Conservation (phyloP, 75 land plant species). For the Ceratopteris richardii region DNA sequence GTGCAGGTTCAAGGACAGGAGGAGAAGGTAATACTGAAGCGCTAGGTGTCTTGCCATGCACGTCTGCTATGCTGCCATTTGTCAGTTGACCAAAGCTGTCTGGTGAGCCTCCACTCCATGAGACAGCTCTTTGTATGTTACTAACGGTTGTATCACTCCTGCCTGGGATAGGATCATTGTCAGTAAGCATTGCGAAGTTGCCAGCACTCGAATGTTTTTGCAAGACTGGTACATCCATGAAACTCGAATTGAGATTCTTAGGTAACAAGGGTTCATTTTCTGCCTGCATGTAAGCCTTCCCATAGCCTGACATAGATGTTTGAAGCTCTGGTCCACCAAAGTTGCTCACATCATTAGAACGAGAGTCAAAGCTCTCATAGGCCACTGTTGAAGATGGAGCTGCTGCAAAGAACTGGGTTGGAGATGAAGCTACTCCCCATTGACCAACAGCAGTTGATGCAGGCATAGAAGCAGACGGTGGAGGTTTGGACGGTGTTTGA, state of each 20-base stretch:
- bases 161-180: neutral
- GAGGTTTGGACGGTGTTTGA: slow-evolving; percentile 28
- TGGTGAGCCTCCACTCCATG: slow-evolving; percentile 68
- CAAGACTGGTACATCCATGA: slow-evolving; percentile 17
- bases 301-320: neutral
- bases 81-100: slow-evolving; percentile 1
- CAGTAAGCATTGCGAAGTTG: slow-evolving; percentile 21
- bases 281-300: slow-evolving; percentile 11
- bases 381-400: slow-evolving; percentile 12
- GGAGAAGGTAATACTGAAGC: slow-evolving; percentile 20
- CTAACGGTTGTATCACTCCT: slow-evolving; percentile 24
- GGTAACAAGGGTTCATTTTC: slow-evolving; percentile 13
- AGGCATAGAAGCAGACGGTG: slow-evolving; percentile 55
- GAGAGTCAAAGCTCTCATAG: slow-evolving; percentile 6
- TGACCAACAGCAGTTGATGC: slow-evolving; percentile 22
- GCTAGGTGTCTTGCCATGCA: neutral
- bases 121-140: slow-evolving; percentile 51
- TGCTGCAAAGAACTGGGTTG: slow-evolving; percentile 66
- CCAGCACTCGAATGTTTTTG: slow-evolving; percentile 56
- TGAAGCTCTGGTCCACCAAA: slow-evolving; percentile 9
- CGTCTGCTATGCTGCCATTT: neutral
- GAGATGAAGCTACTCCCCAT: slow-evolving; percentile 23
- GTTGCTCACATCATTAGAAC: slow-evolving; percentile 12
- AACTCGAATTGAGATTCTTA: slow-evolving; percentile 12
- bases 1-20: slow-evolving; percentile 14